Percentiles rank a stretch among this genome's conserved stretches.
Conservation (phyloP, 176 grass and related monocot species). For the Zoysia japonica region DNA sequence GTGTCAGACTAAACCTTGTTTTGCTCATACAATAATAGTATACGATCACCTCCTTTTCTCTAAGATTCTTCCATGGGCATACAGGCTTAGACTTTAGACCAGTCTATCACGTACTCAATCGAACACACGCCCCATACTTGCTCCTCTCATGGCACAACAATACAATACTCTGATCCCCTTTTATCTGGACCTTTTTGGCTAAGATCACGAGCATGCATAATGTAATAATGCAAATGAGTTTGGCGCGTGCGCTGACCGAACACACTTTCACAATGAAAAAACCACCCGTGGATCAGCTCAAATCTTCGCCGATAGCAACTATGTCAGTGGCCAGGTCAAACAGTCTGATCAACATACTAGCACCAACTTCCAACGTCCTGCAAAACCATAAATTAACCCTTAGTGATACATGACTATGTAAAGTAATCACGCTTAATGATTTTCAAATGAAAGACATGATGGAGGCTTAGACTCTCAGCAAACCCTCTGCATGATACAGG, state of each 20-base stretch:
- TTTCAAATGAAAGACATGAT: conserved; percentile 42
- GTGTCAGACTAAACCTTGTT: conserved; percentile 38
- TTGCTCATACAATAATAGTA: conserved; percentile 40
- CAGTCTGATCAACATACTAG: conserved; percentile 26
- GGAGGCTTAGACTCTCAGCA: conserved; percentile 45
- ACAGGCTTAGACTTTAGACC: conserved; percentile 30
- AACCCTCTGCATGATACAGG: conserved; percentile 29
- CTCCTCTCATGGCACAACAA: conserved; percentile 39
- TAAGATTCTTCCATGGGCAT: conserved; percentile 53
- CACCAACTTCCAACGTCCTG: conserved; percentile 30
- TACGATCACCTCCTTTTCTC: conserved; percentile 28
- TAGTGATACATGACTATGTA: conserved; percentile 41
- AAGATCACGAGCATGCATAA: conserved; percentile 48
- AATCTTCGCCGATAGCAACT: conserved; percentile 40
- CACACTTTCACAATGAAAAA: conserved; percentile 27
- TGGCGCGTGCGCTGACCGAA: conserved; percentile 52
- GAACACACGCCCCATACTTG: conserved; percentile 41
- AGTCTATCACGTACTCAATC: conserved; percentile 35
- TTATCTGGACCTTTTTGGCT: conserved; percentile 36
- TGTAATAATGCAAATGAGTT: conserved; percentile 52
- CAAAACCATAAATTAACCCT: conserved; percentile 43
- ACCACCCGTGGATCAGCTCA: conserved; percentile 29
- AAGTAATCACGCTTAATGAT: conserved; percentile 38
- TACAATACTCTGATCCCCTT: conserved; percentile 44
- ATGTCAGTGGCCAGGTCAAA: conserved; percentile 49